These are phyloP conservation scores for Emydomyces testavorans DNA, from an alignment of 2,329 filamentous ascomycete species.

Conservation along the genomic window DNA sequence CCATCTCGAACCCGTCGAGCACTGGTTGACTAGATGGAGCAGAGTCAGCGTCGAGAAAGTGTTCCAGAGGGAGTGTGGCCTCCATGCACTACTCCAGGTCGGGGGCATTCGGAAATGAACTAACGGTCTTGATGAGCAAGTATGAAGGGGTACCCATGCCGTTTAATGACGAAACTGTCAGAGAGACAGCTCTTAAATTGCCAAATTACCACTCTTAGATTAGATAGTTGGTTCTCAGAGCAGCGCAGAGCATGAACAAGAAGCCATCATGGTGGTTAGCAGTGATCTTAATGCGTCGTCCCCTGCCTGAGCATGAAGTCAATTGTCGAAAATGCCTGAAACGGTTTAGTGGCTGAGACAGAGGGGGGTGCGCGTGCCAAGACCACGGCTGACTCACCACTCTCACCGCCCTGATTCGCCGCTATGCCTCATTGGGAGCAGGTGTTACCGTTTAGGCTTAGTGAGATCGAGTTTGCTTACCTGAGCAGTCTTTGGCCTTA, in stretches of 20 bases:
- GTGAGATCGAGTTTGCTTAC: neutral
- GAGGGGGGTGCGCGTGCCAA: neutral
- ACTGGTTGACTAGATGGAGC: neutral
- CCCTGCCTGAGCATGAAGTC: slow-evolving; percentile 5
- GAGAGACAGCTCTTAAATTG: slow-evolving; percentile 4
- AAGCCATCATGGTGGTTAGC: slow-evolving; percentile 3
- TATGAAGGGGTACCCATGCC: slow-evolving; percentile 13
- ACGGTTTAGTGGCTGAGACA: slow-evolving; percentile 2
- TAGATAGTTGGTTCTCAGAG: neutral
- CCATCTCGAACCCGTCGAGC: neutral
- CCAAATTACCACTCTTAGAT: slow-evolving; percentile 3
- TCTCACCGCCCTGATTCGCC: neutral
- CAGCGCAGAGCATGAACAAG: slow-evolving; percentile 5
- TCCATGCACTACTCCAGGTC: slow-evolving; percentile 4
- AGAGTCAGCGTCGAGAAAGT: neutral
- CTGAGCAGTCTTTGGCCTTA: slow-evolving; percentile 4
- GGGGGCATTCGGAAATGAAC: slow-evolving; percentile 10
- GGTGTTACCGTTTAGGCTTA: no score
- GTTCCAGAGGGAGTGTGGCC: neutral
- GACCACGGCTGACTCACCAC: neutral
- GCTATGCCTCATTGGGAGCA: no score
- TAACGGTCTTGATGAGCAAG: slow-evolving; percentile 2
- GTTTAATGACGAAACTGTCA: slow-evolving; percentile 10
- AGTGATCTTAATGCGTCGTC: slow-evolving; percentile 9
- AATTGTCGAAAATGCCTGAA: slow-evolving; percentile 7